These are phyloP conservation scores for Eutrema japonicum DNA, from an alignment of 345 rosid species.

Conservation along the genomic window DNA sequence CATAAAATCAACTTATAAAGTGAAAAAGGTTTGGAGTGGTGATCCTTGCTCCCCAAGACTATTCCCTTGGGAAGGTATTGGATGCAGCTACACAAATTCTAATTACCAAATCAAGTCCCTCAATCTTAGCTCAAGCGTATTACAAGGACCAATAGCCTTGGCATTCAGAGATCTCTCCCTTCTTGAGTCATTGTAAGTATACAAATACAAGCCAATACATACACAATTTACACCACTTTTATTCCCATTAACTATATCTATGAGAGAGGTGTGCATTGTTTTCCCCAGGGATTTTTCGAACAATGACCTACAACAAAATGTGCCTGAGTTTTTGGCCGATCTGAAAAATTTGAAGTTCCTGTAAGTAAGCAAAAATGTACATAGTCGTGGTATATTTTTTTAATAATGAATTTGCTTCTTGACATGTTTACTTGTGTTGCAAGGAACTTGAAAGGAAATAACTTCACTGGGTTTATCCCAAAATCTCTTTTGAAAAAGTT, in stretches of 20 bases:
- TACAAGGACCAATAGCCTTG: constrained; percentile 46
- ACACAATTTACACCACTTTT: background rate
- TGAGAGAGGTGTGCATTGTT: constrained; percentile 2
- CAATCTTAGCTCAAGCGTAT: constrained; percentile 55
- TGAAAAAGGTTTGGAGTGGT: constrained; percentile 55
- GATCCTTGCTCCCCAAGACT: constrained; percentile 60
- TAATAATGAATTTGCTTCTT: constrained; percentile 2
- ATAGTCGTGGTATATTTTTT: background rate
- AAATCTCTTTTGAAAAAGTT: constrained; percentile 47
- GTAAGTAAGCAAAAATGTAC: constrained; percentile 37
- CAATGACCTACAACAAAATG: constrained; percentile 50
- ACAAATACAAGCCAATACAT: background rate
- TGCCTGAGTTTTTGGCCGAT: constrained; percentile 53
- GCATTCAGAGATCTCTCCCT: constrained; percentile 43
- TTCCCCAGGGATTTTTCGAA: constrained; percentile 61
- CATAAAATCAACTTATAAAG: constrained; percentile 42
- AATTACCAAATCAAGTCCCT: constrained; percentile 48
- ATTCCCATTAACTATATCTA: constrained; percentile 7
- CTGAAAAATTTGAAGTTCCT: constrained; percentile 45
- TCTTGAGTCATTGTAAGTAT: constrained; percentile 52
- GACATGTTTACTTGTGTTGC: constrained; percentile 7
- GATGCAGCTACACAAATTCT: constrained; percentile 41
- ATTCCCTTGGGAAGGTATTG: constrained; percentile 56
- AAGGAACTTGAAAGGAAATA: constrained; percentile 58
- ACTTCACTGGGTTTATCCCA: constrained; percentile 60